Evolutionary conservation across 192 early-diverging fungal species (phyloP), one percentile per base, ranked within the genome.

Genomic region (Backusella psychrophila): DNA sequence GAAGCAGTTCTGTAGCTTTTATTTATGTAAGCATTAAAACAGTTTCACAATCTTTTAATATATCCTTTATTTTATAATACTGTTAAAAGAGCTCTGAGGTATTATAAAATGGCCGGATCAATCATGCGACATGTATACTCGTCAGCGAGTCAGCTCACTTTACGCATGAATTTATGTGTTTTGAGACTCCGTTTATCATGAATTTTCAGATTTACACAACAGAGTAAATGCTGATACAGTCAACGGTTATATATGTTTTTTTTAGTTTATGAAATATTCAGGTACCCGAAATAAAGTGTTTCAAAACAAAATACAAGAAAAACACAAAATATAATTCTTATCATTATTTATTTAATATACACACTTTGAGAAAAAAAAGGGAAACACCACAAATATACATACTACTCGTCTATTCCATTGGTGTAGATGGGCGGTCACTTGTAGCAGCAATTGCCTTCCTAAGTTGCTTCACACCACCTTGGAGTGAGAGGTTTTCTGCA

Each of bases 401-500:
- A 49, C 46, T 49, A 49, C 15, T 49, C 5, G 26, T 15, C 26
- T 72, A 72, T 31, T 72, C 70, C 39, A 46, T 46, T 31, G 75
- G 75, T 15, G 75, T 77, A 4, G 66, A 52, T 42, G 75, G 75
- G 11, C 75, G 75, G 31, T 69, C 75, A 6, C 56, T 71, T 23
- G 56, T 63, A 63, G 56, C 56, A 21, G 34, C 36, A 38, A 56
- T 49, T 31, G 75, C 52, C 8, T 38, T 33, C 56, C 56, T 69
- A 31, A 77, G 75, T 29, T 77, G 75, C 17, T 76, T 82, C 11
- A 82, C 76, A 23, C 74, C 79, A 52, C 92, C 92, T 71, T 91
- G 89, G 35, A 93, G 86, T 23, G 89, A 89, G 29, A 93, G 84
- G 74, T 90, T 90, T 53, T 93, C 90, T 35, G 85, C 83, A 56